Evolutionary conservation across 495 filamentous ascomycete genomes (phyloP), one percentile per base, ranked within the genome.

Genomic region (Aspergillus egyptiacus): DNA sequence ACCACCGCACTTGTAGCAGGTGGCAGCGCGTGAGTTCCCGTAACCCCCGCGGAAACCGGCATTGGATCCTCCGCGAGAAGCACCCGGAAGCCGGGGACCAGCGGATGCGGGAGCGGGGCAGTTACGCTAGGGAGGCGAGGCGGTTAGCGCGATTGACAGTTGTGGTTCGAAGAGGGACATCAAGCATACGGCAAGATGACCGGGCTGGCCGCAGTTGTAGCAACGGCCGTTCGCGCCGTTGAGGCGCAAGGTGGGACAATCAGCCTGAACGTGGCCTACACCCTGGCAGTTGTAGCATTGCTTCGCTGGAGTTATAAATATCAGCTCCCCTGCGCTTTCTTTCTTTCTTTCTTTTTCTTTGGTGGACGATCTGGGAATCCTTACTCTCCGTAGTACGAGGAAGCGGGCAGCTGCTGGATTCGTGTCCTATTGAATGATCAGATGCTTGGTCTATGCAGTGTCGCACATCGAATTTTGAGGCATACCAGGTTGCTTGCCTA

Each of bases 221-320:
- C 94, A 99, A 46, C 90, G 86, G 47, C 87, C 87, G 60, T 82
- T 84, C 48, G 83, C 81, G 54, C 88, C 88, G 65, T 85, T 95
- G 51, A 99, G 73, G 60, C 94, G 89, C 48, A 97, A 79, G 42
- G 94, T 99, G 53, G 94, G 94, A 79, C 94, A 99, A 68, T 97
- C 94, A 53, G 94, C 94, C 74, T 99, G 94, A 61, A 99, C 93
- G 65, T 99, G 94, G 49, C 94, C 94, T 51, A 96, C 77, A 28
- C 94, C 94, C 72, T 97, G 93, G 77, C 94, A 99, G 74, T 97
- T 93, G 67, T 99, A 99, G 82, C 94, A 99, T 74, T 99, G 94
- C 81, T 99, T 99, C 32, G 87, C 81, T 84, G 58, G 46, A 61
- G 25, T 44, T 40, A 54, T 40, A 50, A 35, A 51, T 41, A 53